phyloP scores from a whole-genome alignment of 495 filamentous ascomycete genomes.

The Schizothecium vesticola region DNA sequence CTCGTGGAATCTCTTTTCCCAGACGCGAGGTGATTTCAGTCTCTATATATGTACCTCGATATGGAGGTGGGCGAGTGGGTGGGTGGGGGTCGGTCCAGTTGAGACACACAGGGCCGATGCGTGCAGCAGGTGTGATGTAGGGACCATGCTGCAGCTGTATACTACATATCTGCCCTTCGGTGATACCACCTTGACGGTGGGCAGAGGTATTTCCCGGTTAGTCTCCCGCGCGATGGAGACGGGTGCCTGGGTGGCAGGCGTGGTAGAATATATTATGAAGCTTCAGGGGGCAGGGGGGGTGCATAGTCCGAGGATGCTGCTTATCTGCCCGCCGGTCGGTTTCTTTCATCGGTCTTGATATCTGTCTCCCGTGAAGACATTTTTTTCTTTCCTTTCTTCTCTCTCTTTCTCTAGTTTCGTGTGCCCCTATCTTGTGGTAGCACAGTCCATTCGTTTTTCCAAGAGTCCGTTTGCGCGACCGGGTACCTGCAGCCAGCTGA shows the following conservation, averaged over 20 bases:
- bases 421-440: background rate
- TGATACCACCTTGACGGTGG: background rate
- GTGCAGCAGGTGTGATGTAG: background rate
- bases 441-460: background rate
- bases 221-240: background rate
- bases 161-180: background rate
- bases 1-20: background rate
- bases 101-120: background rate
- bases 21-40: background rate
- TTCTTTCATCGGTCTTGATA: background rate
- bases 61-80: background rate
- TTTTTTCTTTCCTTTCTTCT: background rate
- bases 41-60: background rate
- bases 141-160: background rate
- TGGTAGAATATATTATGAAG: background rate
- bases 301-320: background rate
- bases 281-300: background rate
- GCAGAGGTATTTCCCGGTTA: background rate
- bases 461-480: background rate
- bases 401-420: background rate
- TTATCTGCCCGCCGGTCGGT: background rate
- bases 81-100: background rate
- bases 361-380: background rate
- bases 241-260: background rate
- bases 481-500: background rate